Evolutionary conservation across 345 rosid genomes (phyloP).

Genomic region (Arabidopsis arenosa): DNA sequence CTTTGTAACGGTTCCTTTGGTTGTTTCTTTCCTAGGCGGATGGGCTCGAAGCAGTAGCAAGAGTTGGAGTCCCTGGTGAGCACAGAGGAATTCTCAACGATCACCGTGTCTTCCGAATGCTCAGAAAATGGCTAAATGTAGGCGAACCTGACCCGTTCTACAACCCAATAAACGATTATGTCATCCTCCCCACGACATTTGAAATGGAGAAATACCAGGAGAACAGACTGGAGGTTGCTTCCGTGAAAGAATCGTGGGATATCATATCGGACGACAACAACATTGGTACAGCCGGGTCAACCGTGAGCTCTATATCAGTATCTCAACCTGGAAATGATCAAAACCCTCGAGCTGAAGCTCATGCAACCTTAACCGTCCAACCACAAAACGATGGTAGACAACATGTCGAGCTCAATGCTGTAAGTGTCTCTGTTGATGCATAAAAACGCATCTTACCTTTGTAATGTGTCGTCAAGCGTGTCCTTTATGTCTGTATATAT

Average conservation of each 20-base stretch:
- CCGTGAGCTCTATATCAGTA: conserved; percentile 66
- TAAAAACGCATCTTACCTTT: conserved; percentile 13
- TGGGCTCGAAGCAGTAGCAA: conserved; percentile 90
- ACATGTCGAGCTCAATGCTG: conserved; percentile 71
- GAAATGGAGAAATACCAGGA: conserved; percentile 65
- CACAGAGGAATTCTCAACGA: conserved; percentile 90
- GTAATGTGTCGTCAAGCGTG: conserved; percentile 16
- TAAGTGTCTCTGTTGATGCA: conserved; percentile 71
- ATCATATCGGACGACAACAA: conserved; percentile 55
- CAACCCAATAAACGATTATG: conserved; percentile 88
- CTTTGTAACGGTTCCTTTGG: conserved; percentile 8
- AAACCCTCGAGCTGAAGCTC: conserved; percentile 57
- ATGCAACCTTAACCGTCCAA: conserved; percentile 63
- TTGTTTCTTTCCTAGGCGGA: conserved; percentile 65
- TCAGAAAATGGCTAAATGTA: conserved; percentile 87
- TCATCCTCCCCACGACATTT: conserved; percentile 73
- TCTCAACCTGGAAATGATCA: conserved; percentile 50
- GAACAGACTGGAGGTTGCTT: conserved; percentile 74
- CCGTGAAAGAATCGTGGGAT: conserved; percentile 95
- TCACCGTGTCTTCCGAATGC: conserved; percentile 84
- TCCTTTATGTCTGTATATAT: conserved; percentile 26
- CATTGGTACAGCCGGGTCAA: conserved; percentile 27
- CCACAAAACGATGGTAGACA: conserved; percentile 70
- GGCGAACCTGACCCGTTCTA: conserved; percentile 83
- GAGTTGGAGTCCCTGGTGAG: conserved; percentile 94